Percentiles rank a stretch among this genome's conserved stretches.
phyloP scores from a whole-genome alignment of 2,329 filamentous ascomycete species.

The Xylariaceae sp. region DNA sequence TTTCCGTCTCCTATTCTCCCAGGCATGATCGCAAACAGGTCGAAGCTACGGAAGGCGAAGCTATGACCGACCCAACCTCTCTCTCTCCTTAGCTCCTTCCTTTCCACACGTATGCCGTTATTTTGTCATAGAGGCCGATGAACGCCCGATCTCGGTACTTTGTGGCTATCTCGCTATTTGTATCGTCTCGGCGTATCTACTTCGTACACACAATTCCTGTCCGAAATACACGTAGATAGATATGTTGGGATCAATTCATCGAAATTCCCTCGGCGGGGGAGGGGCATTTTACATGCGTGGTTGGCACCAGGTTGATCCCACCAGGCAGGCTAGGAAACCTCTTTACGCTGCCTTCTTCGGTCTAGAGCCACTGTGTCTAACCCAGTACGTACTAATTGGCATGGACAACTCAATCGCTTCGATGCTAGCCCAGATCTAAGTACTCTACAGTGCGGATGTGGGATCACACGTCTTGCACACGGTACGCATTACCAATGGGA shows the following conservation, averaged over 20 bases:
- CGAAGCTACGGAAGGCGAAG: background rate
- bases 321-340: too few relatives aligned
- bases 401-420: background rate
- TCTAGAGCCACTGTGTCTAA: background rate
- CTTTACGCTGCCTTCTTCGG: too few relatives aligned
- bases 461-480: background rate
- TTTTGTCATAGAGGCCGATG: too few relatives aligned
- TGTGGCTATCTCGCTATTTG: background rate
- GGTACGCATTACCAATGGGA: background rate
- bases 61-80: background rate
- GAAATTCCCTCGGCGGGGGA: background rate
- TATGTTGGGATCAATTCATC: background rate
- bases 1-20: background rate
- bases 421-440: background rate
- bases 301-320: too few relatives aligned
- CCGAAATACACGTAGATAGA: background rate
- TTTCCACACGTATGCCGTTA: background rate
- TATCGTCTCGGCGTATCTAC: background rate
- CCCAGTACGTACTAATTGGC: background rate
- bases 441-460: background rate
- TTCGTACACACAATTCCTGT: background rate
- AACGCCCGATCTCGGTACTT: background rate
- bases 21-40: background rate
- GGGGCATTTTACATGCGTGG: background rate
- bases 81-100: background rate